Evolutionary conservation across 805 yeast genomes (phyloP), one percentile per base, ranked within the genome.

Genomic region (Zygosaccharomyces bisporus): DNA sequence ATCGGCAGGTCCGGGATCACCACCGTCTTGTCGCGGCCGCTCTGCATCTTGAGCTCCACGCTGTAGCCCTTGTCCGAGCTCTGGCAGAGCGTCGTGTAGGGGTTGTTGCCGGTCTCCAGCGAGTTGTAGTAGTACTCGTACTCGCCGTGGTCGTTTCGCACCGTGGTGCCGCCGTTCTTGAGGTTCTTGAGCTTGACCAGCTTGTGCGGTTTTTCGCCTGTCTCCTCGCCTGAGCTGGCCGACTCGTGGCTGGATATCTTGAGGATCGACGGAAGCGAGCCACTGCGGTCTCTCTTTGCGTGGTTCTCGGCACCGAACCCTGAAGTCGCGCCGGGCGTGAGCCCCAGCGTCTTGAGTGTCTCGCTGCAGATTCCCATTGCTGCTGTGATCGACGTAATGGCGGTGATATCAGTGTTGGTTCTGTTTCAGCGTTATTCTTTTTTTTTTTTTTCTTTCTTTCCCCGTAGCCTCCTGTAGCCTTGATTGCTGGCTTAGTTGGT

Each of bases 101-200:
- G 58, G 24, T 54, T 54, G 10, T 36, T 38, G 14, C 48, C 35
- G 10, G 31, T 34, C 32, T 49, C 49, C 17, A 46, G 17, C 12
- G 58, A 55, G 35, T 51, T 40, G 38, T 54, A 54, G 19, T 45
- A 45, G 27, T 52, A 54, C 14, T 52, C 51, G 24, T 31, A 46
- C 7, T 47, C 41, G 5, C 50, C 52, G 5, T 49, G 21, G 29
- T 53, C 55, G 29, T 52, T 52, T 30, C 43, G 44, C n/a, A 54
- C 43, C 13, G 54, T 52, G 5, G 58, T 54, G n/a, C 58, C 56
- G 21, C 50, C 49, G 27, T 52, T 45, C 44, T 50, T 51, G 34
- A 54, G 37, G 19, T 45, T 39, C 20, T 43, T 49, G 13, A 54
- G 40, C 24, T 47, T 49, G 4, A 54, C 33, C 24, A 41, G 32